phyloP scores from a whole-genome alignment of 306 rosid genomes.

The Dalbergia cochinchinensis region DNA sequence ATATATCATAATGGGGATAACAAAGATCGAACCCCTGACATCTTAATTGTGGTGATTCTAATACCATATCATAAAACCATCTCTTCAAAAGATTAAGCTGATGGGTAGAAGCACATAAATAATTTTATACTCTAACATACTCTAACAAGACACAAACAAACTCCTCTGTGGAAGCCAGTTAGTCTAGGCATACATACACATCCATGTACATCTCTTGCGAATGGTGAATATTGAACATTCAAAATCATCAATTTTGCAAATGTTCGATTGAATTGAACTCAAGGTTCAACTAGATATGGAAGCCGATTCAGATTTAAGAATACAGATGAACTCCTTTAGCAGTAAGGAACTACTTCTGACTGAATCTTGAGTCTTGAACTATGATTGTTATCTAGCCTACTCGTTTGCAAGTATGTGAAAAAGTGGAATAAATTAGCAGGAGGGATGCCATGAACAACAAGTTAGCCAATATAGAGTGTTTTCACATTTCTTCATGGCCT shows the following conservation, averaged over 20 bases:
- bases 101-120: too few species aligned
- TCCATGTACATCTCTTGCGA: background rate
- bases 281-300: background rate
- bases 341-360: conserved; percentile 5
- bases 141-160: background rate
- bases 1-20: too few species aligned
- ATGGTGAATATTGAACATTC: conserved; percentile 4
- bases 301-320: conserved; percentile 3
- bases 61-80: too few species aligned
- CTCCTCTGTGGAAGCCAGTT: conserved; percentile 1
- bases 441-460: conserved; percentile 14
- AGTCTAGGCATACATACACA: background rate
- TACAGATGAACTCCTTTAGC: background rate
- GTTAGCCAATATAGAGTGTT: conserved; percentile 2
- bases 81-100: too few species aligned
- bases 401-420: background rate
- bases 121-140: too few species aligned
- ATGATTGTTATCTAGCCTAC: conserved; percentile 27
- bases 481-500: background rate
- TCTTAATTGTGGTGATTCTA: too few species aligned
- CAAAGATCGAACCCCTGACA: too few species aligned
- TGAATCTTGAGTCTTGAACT: background rate
- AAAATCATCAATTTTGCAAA: conserved; percentile 3
- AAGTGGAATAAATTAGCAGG: conserved; percentile 33
- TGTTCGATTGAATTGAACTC: background rate